phyloP scores from a whole-genome alignment of 805 yeast genomes.

The Lachancea fermentati region DNA sequence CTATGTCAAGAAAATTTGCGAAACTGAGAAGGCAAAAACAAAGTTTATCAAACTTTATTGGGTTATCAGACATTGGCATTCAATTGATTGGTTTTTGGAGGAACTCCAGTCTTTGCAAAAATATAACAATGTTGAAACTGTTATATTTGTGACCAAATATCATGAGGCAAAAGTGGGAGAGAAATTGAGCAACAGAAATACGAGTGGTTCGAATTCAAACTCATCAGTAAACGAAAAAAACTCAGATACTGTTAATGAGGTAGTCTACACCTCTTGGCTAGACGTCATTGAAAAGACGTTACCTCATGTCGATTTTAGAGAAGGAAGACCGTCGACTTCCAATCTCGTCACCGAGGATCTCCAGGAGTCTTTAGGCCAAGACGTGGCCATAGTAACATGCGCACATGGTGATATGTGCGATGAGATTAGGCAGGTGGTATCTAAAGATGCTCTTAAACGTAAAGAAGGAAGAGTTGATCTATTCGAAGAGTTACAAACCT shows the following conservation, averaged over 20 bases:
- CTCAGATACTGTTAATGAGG: not conserved
- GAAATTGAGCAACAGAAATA: constrained; percentile 2
- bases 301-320: constrained; percentile 35
- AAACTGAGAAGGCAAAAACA: constrained; percentile 5
- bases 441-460: constrained; percentile 26
- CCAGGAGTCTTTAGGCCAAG: constrained; percentile 31
- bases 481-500: constrained; percentile 52
- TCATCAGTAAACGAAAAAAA: constrained; percentile 4
- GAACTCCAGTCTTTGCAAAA: constrained; percentile 11
- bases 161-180: constrained; percentile 12
- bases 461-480: constrained; percentile 42
- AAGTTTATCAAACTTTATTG: constrained; percentile 5
- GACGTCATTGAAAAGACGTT: constrained; percentile 19
- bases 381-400: constrained; percentile 47
- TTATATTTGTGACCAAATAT: constrained; percentile 53
- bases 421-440: constrained; percentile 40
- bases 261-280: not conserved
- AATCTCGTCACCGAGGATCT: constrained; percentile 35
- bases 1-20: constrained; percentile 23
- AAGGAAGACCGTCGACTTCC: constrained; percentile 42
- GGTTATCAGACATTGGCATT: constrained; percentile 13
- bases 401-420: constrained; percentile 53
- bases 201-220: constrained; percentile 1
- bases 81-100: constrained; percentile 12
- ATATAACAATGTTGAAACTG: constrained; percentile 13